Conservation (phyloP, 441 rosid species). For the Mallotus repandus region DNA sequence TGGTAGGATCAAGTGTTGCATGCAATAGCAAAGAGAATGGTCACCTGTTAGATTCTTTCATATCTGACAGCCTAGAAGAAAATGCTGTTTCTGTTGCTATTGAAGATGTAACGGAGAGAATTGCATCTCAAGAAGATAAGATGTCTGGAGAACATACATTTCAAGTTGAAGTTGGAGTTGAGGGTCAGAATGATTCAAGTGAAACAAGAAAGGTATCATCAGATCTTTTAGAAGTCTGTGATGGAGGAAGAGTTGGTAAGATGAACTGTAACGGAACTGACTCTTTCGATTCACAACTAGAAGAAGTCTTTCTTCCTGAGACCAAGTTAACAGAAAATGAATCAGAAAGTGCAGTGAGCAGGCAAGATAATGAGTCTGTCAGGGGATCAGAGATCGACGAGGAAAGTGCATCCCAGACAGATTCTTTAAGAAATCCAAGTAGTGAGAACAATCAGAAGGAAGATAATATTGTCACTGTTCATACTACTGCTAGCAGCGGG, state of each 20-base stretch:
- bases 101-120: constrained; percentile 11
- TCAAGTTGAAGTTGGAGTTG: constrained; percentile 22
- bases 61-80: constrained; percentile 10
- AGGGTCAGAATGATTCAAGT: not conserved
- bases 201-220: constrained; percentile 4
- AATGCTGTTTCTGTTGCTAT: constrained; percentile 19
- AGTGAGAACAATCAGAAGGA: constrained; percentile 11
- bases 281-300: constrained; percentile 21
- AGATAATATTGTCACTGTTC: not conserved
- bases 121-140: constrained; percentile 15
- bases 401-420: constrained; percentile 18
- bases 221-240: constrained; percentile 16
- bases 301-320: constrained; percentile 23
- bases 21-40: constrained; percentile 24
- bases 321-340: constrained; percentile 15
- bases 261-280: constrained; percentile 6
- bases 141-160: constrained; percentile 16
- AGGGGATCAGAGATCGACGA: constrained; percentile 17
- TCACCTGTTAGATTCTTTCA: constrained; percentile 8
- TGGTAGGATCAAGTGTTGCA: constrained; percentile 21
- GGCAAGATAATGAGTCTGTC: constrained; percentile 13
- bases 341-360: constrained; percentile 26
- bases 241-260: constrained; percentile 21
- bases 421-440: constrained; percentile 12
- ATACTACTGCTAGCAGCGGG: constrained; percentile 12